phyloP scores from a whole-genome alignment of 2,329 filamentous ascomycete species.

The Chalara sp. region DNA sequence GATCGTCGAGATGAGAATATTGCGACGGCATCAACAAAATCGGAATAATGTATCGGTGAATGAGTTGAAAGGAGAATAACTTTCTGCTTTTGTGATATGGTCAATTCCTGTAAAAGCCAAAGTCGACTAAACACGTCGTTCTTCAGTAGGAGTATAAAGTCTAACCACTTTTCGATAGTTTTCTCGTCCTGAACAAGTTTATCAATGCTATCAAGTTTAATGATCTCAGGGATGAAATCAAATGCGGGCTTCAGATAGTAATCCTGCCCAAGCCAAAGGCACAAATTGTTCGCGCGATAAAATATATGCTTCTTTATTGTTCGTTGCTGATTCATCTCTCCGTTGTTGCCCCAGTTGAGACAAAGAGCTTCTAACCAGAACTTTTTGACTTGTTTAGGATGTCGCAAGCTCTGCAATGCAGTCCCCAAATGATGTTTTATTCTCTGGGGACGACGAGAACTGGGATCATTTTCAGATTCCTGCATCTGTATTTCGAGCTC shows the following conservation, averaged over 20 bases:
- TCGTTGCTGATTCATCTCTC: conserved; percentile 19
- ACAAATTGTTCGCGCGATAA: conserved; percentile 8
- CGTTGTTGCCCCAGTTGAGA: conserved; percentile 12
- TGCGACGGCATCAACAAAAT: conserved; percentile 12
- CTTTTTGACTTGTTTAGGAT: background rate
- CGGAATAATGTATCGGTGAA: conserved; percentile 5
- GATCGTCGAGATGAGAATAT: conserved; percentile 9
- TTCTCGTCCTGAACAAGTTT: conserved; percentile 5
- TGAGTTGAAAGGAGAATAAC: conserved; percentile 25
- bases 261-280: conserved; percentile 13
- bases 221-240: conserved; percentile 6
- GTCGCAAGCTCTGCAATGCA: conserved; percentile 8
- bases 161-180: conserved; percentile 3
- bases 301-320: conserved; percentile 9
- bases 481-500: background rate
- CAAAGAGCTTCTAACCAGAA: conserved; percentile 24
- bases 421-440: conserved; percentile 6
- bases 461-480: background rate
- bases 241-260: conserved; percentile 2
- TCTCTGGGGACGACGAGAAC: background rate
- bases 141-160: conserved; percentile 7
- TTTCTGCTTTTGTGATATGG: conserved; percentile 5
- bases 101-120: conserved; percentile 14
- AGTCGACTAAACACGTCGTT: conserved; percentile 10
- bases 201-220: conserved; percentile 4